Evolutionary conservation across 2,329 filamentous ascomycete genomes (phyloP).

Genomic region (Waltergamsia citrina): DNA sequence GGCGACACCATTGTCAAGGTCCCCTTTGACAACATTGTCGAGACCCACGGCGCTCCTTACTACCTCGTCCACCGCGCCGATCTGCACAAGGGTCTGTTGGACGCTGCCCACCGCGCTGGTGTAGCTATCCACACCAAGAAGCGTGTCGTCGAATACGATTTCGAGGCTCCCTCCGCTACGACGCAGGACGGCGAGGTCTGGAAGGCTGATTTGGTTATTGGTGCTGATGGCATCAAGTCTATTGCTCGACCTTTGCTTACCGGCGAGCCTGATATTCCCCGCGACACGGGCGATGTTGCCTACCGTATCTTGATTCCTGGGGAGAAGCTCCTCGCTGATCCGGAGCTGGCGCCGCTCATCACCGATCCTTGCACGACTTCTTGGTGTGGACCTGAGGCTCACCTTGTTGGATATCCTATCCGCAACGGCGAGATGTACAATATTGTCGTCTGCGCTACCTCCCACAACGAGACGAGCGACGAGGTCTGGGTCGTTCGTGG

Average conservation of each 20-base stretch:
- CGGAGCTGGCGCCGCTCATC: conserved; percentile 40
- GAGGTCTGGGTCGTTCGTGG: conserved; percentile 23
- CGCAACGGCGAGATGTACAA: conserved; percentile 52
- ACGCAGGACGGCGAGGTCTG: conserved; percentile 17
- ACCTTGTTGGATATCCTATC: conserved; percentile 55
- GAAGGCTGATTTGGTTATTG: conserved; percentile 47
- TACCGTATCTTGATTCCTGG: conserved; percentile 50
- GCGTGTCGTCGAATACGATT: conserved; percentile 20
- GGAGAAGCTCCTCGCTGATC: conserved; percentile 42
- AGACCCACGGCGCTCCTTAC: conserved; percentile 47
- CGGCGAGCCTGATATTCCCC: conserved; percentile 33
- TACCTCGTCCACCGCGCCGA: conserved; percentile 54
- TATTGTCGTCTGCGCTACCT: conserved; percentile 47
- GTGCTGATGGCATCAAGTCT: conserved; percentile 57
- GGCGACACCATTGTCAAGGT: background rate
- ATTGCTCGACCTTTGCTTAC: conserved; percentile 39
- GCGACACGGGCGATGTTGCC: conserved; percentile 54
- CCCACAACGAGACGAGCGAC: background rate
- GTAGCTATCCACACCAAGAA: background rate
- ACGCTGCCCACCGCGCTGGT: conserved; percentile 41
- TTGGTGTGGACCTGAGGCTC: conserved; percentile 54
- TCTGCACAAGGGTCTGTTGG: conserved; percentile 42
- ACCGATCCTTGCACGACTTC: conserved; percentile 42
- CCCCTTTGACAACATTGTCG: conserved; percentile 32
- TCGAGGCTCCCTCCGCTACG: conserved; percentile 30